A percentile compares a stretch with the other conserved stretches of the same genome.
Conservation (phyloP, 257 asterid genomes). For the Gynochthodes officinalis region DNA sequence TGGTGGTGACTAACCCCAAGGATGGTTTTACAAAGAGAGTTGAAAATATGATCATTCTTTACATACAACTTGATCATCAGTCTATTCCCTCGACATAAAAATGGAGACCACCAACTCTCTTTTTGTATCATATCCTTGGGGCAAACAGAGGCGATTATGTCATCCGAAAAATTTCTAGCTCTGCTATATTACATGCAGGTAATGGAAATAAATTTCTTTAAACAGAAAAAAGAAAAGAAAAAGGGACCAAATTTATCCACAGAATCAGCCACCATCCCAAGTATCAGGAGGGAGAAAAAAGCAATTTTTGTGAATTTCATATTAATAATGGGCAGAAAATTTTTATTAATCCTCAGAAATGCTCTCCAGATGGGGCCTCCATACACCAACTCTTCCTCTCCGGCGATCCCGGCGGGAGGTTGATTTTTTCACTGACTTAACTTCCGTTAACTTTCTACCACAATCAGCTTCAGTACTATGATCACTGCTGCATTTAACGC, state of each 20-base stretch:
- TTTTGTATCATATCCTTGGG: conserved; percentile 11
- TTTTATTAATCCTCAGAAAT: conserved; percentile 43
- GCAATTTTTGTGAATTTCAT: not conserved
- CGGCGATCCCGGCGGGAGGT: conserved; percentile 34
- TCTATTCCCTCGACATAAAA: no score
- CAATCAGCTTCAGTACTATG: not conserved
- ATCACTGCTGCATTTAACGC: conserved; percentile 4
- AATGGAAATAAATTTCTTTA: conserved; percentile 1
- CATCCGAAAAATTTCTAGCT: conserved; percentile 17
- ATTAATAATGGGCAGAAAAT: not conserved
- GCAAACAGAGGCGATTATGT: conserved; percentile 14
- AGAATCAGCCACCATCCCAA: conserved; percentile 28
- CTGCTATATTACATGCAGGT: conserved; percentile 53
- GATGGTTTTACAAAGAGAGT: conserved; percentile 26
- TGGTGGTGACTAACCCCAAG: conserved; percentile 18
- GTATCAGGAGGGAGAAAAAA: conserved; percentile 5
- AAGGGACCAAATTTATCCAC: conserved; percentile 32
- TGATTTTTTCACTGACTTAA: conserved; percentile 23
- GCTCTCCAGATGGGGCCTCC: conserved; percentile 69
- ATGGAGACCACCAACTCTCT: conserved; percentile 9
- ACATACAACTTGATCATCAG: no score
- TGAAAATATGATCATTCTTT: no score
- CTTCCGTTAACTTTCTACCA: conserved; percentile 1
- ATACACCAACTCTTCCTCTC: conserved; percentile 40
- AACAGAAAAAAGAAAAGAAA: not conserved